Base-by-base conservation (phyloP, 768 basidiomycete genomes). In the Hydnum rufescens region DNA sequence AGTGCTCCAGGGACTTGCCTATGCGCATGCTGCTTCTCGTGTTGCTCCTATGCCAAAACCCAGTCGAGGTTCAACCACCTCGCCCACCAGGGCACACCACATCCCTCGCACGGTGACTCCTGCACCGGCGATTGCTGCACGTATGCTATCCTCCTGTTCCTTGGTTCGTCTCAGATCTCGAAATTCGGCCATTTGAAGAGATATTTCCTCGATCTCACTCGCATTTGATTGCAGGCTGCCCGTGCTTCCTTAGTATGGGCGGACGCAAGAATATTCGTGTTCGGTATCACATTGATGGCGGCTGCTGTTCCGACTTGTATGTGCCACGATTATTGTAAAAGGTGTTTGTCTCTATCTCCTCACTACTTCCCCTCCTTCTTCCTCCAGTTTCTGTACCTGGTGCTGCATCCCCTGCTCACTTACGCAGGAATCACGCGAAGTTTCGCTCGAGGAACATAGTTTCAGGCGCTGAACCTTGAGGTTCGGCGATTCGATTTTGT, bases 51-150 rank as follows among this genome's bases (percentile, higher is more conserved):
- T 59, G 61, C 64, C 29, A 59, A 67, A 54, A 66, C 66, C 60
- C 70, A 67, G 58, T 60, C 60, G 26, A 70, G 72, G 51, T 58
- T 65, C 49, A 66, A 70, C 28, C 65, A 70, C 53, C 59, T 74
- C 43, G 58, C 63, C 32, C 36, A 29, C 1, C 58, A 67, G 19
- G 70, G 68, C 25, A 56, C 51, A n/a, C 65, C 69, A 25, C 66
- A 70, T 52, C 69, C 67, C 6, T 60, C 63, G 22, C 62, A 63
- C 29, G 70, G 67, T 13, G 64, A 65, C 1, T 55, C 8, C 13
- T 16, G 13, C 44, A 47, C 13, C 26, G 8, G 13, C 25, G 44
- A 47, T 26, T 47, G 44, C 44, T 8, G 13, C 13, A 28, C 26
- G 8, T 47, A 16, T 47, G 44, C 13, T 47, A 25, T 25, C 8